These are phyloP conservation scores for Diplogelasinospora grovesii DNA, from an alignment of 495 filamentous ascomycete species.

Conservation along the genomic window DNA sequence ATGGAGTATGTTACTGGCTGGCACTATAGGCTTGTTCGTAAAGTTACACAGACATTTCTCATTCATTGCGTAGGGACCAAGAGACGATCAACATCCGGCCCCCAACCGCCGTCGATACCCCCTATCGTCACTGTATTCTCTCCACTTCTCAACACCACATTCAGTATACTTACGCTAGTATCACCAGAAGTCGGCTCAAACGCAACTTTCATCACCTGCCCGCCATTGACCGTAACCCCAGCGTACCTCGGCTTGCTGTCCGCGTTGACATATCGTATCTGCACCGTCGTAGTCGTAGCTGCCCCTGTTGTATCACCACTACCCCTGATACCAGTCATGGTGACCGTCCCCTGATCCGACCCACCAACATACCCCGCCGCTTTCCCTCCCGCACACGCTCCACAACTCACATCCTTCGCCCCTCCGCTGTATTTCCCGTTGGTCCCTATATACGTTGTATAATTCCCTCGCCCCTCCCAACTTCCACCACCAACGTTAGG, in stretches of 20 bases:
- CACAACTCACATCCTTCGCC: conserved; percentile 34
- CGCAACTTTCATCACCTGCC: conserved; percentile 37
- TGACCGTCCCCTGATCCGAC: conserved; percentile 37
- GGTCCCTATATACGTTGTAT: conserved; percentile 15
- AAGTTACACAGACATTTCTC: too few species aligned
- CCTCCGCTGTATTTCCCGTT: conserved; percentile 16
- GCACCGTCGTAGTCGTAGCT: conserved; percentile 47
- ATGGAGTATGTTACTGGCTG: too few species aligned
- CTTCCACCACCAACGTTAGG: conserved; percentile 34
- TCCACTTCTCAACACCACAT: conserved; percentile 36
- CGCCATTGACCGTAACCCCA: conserved; percentile 51
- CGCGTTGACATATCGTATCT: conserved; percentile 47
- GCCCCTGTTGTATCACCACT: too few species aligned
- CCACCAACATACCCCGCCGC: conserved; percentile 52
- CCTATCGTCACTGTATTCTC: conserved; percentile 43
- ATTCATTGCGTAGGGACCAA: too few species aligned
- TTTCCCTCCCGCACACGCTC: conserved; percentile 37
- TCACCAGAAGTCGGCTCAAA: conserved; percentile 37
- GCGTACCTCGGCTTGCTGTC: conserved; percentile 46
- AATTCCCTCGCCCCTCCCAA: conserved; percentile 41
- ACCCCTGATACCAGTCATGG: conserved; percentile 39
- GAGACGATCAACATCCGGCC: conserved; percentile 51
- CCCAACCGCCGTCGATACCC: conserved; percentile 40
- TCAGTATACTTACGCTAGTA: conserved; percentile 33
- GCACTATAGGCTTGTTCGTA: too few species aligned